Base-by-base conservation (phyloP, 176 grass and related monocot species). In the Hordeum marinum region DNA sequence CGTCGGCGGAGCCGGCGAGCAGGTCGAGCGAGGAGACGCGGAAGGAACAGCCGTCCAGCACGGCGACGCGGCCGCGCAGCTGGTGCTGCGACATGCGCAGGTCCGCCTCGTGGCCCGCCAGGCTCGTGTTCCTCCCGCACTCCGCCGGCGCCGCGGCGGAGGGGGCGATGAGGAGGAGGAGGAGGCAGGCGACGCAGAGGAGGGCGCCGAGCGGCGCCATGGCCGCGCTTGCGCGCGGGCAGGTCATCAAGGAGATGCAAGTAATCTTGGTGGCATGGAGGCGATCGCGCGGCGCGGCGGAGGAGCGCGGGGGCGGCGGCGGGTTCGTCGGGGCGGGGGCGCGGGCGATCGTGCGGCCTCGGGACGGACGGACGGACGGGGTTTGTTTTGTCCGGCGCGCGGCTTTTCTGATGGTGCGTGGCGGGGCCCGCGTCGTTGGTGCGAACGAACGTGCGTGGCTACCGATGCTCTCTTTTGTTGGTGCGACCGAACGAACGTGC, bases 31-130 rank as follows among this genome's bases (percentile, higher is more conserved):
- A 75, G 3, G 85, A 27, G 67, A 98, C 82, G 63, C 86, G 87
- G 96, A 98, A 95, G 46, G 96, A 95, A 75, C 96, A 98, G 23
- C 89, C 96, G 79, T 98, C 93, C 2, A 98, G 50, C 24, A 98
- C 88, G 42, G 68, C 58, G 11, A 98, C 80, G 76, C 90, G 88
- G 57, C 96, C 96, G 10, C 96, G 91, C 46, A 98, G 91, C 81
- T 98, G 96, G 83, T 98, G 93, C 89, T 95, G 96, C 31, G 85
- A 91, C 96, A 98, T 98, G 13, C 32, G 21, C 17, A 98, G 92
- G 82, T 98, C 91, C 45, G 81, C 87, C 36, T 78, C 63, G 52
- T 86, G 89, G 8, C 96, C 93, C 10, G n/a, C 67, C 8, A 98
- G 39, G 82, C 63, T 85, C 64, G 91, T 92, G 85, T 94, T 95